Base-by-base conservation (phyloP, 331 rosid genomes). In the Acacia concinna region DNA sequence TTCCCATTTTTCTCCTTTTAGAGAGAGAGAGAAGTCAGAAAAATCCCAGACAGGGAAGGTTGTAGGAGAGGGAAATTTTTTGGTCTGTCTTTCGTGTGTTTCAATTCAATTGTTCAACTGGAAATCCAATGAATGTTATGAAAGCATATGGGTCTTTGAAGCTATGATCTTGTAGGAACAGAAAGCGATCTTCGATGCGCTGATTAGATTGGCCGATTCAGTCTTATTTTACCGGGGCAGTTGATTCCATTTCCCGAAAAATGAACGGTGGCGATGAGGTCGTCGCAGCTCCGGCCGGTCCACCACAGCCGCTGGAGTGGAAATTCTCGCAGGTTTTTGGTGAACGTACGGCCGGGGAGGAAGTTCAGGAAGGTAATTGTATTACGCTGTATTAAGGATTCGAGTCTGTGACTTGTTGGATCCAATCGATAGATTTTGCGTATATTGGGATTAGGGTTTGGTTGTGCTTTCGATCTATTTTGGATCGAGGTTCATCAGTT, bases 301-400 rank as follows among this genome's bases (percentile, higher is more conserved):
- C 92, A 49, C 87, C 91, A 37, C 88, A 82, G 86, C 90, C 93
- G 78, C 86, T 96, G 89, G 99, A 96, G 76, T 96, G 99, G 99
- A 96, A 93, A 88, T 96, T 96, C 89, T 93, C 99, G 23, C 99
- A 96, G 93, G 99, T 96, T 23, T 96, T 96, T 71, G 99, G 99
- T 14, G 99, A 96, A 84, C 97, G 99, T 32, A 77, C 98, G 56
- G 99, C 92, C 70, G 99, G 99, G 27, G 99, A 96, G 78, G 99
- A 96, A 85, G 99, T 96, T 79, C 99, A 96, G 87, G 99, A 96
- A 96, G 99, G 99, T 96, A 91, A 84, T 77, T 68, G 54, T 72
- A 35, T 10, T 52, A 47, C 64, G 49, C 62, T 63, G 75, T 68
- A 31, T 79, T 25, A 12, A 30, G 44, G 71, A 76, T 44, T 35